phyloP scores from a whole-genome alignment of 306 rosid genomes.

The Dryas alaskensis region DNA sequence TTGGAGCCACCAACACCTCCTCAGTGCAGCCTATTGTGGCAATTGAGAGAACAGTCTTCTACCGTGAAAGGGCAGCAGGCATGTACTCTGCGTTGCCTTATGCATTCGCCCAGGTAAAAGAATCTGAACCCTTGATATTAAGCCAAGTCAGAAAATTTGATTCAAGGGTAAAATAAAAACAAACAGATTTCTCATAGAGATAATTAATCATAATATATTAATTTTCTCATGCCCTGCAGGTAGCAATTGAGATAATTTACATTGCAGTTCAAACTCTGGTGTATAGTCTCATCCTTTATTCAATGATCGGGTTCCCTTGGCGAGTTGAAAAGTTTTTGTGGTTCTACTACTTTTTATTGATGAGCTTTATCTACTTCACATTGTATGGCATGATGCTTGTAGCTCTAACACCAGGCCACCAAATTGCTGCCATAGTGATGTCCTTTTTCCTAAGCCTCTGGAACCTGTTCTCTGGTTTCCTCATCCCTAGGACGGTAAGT shows the following conservation, averaged over 20 bases:
- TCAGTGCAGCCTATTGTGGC: slow-evolving; percentile 21
- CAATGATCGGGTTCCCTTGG: slow-evolving; percentile 59
- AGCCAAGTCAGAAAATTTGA: not conserved
- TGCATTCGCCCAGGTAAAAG: slow-evolving; percentile 55
- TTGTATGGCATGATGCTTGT: slow-evolving; percentile 63
- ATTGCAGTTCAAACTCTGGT: slow-evolving; percentile 45
- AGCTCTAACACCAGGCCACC: slow-evolving; percentile 57
- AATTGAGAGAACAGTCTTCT: slow-evolving; percentile 30
- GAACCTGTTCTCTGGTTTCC: slow-evolving; percentile 59
- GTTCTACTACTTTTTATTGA: slow-evolving; percentile 58
- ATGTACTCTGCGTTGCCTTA: slow-evolving; percentile 31
- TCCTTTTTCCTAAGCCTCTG: slow-evolving; percentile 53
- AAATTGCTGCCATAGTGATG: slow-evolving; percentile 51
- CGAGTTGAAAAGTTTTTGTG: slow-evolving; percentile 45
- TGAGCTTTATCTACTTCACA: slow-evolving; percentile 52
- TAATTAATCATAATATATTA: not conserved
- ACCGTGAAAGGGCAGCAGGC: slow-evolving; percentile 32
- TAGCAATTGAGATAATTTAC: slow-evolving; percentile 47
- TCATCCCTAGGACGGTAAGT: slow-evolving; percentile 46
- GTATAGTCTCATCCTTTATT: slow-evolving; percentile 46
- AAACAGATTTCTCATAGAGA: not conserved
- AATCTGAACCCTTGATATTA: slow-evolving; percentile 5
- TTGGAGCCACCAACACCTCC: slow-evolving; percentile 27
- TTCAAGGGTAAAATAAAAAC: not conserved
- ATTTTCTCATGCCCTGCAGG: slow-evolving; percentile 32